These are phyloP conservation scores for Capsicum chinense DNA, from an alignment of 257 asterid species.

Conservation along the genomic window DNA sequence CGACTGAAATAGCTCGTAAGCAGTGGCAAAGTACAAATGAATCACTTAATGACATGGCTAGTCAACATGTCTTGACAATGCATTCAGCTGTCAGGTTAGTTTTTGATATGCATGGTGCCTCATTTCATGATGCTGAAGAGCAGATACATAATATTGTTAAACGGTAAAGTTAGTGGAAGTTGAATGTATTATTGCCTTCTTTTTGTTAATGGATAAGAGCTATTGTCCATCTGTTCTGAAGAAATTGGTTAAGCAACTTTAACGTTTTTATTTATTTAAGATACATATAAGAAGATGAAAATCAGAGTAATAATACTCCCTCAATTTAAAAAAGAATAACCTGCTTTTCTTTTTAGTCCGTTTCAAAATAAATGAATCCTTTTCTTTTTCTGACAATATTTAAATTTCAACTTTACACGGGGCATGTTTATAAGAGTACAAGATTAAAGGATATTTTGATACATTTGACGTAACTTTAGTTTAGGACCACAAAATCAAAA, in stretches of 20 bases:
- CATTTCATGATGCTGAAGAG: slow-evolving; percentile 26
- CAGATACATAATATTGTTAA: background rate
- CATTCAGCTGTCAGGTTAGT: slow-evolving; percentile 61
- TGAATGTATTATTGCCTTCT: background rate
- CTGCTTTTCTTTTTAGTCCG: too few relatives aligned
- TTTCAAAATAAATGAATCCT: too few relatives aligned
- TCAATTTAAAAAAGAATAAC: too few relatives aligned
- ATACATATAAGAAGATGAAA: background rate
- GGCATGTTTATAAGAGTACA: too few relatives aligned
- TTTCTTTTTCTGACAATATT: too few relatives aligned
- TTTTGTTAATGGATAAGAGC: slow-evolving; percentile 2
- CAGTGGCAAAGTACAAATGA: slow-evolving; percentile 55
- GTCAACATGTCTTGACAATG: slow-evolving; percentile 54
- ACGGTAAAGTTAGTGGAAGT: background rate
- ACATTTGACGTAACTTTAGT: too few relatives aligned
- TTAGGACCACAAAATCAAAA: too few relatives aligned
- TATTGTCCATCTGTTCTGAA: background rate
- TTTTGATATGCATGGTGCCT: slow-evolving; percentile 27
- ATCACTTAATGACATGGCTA: slow-evolving; percentile 60
- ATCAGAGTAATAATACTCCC: background rate
- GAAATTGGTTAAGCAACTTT: background rate
- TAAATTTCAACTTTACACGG: too few relatives aligned
- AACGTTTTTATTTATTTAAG: background rate
- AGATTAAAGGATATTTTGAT: too few relatives aligned
- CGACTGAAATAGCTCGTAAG: slow-evolving; percentile 56